Conservation (phyloP, 208 protist species). For the Strigomonas galati region DNA sequence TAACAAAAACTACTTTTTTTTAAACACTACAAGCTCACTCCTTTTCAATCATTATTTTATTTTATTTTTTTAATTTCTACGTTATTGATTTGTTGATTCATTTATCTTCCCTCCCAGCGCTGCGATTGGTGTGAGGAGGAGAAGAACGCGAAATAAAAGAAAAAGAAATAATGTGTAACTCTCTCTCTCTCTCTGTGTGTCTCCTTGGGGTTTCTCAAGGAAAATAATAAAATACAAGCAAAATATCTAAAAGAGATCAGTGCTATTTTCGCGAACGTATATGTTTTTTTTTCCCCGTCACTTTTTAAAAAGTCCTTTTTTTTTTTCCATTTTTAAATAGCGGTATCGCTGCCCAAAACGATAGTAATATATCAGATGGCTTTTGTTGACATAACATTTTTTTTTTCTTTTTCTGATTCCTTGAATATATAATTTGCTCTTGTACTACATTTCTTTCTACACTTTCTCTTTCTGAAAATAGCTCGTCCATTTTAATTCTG, state of each 20-base stretch:
- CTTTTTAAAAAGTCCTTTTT: too few species aligned
- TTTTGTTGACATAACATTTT: constrained; percentile 6
- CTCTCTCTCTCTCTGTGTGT: too few species aligned
- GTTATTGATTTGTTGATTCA: neutral
- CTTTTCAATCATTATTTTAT: constrained; percentile 12
- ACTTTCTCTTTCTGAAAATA: too few species aligned
- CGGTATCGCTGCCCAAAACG: neutral
- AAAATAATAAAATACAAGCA: too few species aligned
- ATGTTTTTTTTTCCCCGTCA: neutral
- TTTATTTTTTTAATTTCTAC: constrained; percentile 4
- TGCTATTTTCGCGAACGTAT: neutral
- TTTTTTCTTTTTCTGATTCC: constrained; percentile 8
- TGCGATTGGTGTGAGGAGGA: constrained; percentile 11
- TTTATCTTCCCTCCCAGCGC: too few species aligned
- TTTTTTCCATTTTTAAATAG: too few species aligned
- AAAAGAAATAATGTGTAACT: constrained; percentile 17
- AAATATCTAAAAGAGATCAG: neutral
- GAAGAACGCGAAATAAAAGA: constrained; percentile 11
- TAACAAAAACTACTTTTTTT: constrained; percentile 14
- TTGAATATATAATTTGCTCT: neutral
- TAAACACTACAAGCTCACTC: too few species aligned
- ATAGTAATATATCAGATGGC: neutral
- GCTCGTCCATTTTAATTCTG: too few species aligned
- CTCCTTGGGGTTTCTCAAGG: too few species aligned
- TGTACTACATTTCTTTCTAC: constrained; percentile 8